phyloP scores from a whole-genome alignment of 2,329 filamentous ascomycete species.

The Phaeophleospora eucalypticola region DNA sequence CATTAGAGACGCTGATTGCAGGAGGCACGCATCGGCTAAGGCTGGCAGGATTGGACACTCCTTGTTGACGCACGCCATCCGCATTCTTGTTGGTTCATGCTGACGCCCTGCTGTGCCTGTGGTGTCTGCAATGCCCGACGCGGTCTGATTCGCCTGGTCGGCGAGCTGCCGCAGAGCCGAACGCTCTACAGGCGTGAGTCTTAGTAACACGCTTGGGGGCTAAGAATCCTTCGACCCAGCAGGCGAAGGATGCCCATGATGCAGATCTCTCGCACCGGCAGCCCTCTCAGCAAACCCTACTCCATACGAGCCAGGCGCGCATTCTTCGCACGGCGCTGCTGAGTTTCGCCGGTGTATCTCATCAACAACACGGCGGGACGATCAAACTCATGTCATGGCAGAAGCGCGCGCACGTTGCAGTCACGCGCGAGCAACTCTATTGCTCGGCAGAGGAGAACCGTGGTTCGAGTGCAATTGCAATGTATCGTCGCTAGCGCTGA shows the following conservation, averaged over 20 bases:
- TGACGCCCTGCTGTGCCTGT: no score
- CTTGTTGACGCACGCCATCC: no score
- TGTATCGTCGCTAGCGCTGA: no score
- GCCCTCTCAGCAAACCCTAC: conserved; percentile 1
- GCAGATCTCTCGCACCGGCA: conserved; percentile 10
- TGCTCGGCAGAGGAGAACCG: background rate
- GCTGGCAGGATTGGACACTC: no score
- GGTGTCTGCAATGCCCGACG: no score
- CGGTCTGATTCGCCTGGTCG: no score
- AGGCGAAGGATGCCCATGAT: conserved; percentile 14
- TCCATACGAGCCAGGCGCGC: background rate
- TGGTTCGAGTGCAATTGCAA: conserved; percentile 3
- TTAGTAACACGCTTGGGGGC: conserved; percentile 6
- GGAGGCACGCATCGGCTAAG: no score
- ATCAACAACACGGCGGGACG: no score
- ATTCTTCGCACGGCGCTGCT: background rate
- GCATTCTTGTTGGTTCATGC: no score
- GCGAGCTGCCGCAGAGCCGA: no score
- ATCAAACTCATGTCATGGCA: no score
- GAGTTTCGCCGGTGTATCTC: background rate
- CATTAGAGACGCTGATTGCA: conserved; percentile 13
- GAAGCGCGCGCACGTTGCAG: no score
- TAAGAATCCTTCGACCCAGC: conserved; percentile 2
- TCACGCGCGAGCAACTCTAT: background rate
- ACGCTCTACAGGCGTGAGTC: conserved; percentile 1